These are phyloP conservation scores for Boletus hoseneyae DNA, from an alignment of 1,284 basidiomycete species.

Conservation along the genomic window DNA sequence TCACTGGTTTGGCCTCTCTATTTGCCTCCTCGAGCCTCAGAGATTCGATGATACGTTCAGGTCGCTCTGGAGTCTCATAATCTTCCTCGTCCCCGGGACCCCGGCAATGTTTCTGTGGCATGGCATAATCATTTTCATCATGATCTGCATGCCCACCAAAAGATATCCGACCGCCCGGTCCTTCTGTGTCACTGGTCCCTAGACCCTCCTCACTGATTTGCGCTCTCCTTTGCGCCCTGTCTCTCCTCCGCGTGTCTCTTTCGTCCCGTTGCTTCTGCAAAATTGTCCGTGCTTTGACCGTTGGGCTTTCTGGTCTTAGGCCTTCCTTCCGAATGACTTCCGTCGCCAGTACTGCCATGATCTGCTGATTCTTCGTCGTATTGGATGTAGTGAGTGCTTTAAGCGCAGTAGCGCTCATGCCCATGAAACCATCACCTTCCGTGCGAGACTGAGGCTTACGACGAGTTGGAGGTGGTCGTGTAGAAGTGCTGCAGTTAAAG, in stretches of 20 bases:
- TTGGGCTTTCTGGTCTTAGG: slow-evolving; percentile 73
- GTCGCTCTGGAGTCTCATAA: slow-evolving; percentile 60
- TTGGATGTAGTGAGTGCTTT: slow-evolving; percentile 67
- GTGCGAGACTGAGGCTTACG: slow-evolving; percentile 35
- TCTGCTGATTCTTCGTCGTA: slow-evolving; percentile 66
- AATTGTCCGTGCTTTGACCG: slow-evolving; percentile 68
- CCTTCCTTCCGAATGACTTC: slow-evolving; percentile 71
- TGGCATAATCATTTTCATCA: slow-evolving; percentile 33
- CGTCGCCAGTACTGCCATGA: slow-evolving; percentile 44
- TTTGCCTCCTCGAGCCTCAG: slow-evolving; percentile 36
- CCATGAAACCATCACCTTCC: slow-evolving; percentile 49
- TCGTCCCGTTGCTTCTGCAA: slow-evolving; percentile 71
- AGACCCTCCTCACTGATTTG: slow-evolving; percentile 41
- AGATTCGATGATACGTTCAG: slow-evolving; percentile 38
- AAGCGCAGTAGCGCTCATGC: slow-evolving; percentile 64
- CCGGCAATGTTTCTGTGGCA: slow-evolving; percentile 45
- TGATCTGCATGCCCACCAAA: slow-evolving; percentile 29
- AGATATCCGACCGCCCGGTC: slow-evolving; percentile 18
- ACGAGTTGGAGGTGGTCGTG: slow-evolving; percentile 38
- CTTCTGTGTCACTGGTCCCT: slow-evolving; percentile 29
- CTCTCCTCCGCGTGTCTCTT: slow-evolving; percentile 54
- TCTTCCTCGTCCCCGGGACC: slow-evolving; percentile 83
- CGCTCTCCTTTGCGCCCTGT: slow-evolving; percentile 64
- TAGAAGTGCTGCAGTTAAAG: slow-evolving; percentile 33
- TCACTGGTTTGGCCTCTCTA: slow-evolving; percentile 39